These are phyloP conservation scores for Purpureocillium takamizusanense DNA, from an alignment of 2,329 filamentous ascomycete genomes.

Conservation along the genomic window DNA sequence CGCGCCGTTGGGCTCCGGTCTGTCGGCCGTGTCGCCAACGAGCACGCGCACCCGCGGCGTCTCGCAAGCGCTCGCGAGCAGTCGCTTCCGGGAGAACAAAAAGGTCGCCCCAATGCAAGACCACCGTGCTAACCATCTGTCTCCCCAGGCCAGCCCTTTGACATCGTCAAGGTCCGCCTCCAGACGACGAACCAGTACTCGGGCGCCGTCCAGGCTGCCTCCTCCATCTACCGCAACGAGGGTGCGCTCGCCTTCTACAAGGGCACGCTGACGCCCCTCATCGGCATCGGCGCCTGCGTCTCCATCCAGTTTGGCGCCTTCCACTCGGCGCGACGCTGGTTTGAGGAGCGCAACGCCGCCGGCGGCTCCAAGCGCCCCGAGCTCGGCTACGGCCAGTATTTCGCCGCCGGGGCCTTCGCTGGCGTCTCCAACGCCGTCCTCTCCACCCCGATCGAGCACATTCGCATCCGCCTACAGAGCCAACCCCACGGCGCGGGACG, in stretches of 20 bases:
- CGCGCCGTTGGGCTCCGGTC: too few relatives aligned
- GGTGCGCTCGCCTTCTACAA: slow-evolving; percentile 95
- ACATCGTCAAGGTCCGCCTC: slow-evolving; percentile 95
- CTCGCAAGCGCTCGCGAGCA: too few relatives aligned
- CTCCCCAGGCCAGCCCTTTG: slow-evolving; percentile 56
- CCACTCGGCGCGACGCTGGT: slow-evolving; percentile 78
- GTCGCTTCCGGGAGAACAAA: too few relatives aligned
- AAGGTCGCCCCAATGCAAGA: too few relatives aligned
- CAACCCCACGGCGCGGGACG: slow-evolving; percentile 78
- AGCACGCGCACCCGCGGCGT: too few relatives aligned
- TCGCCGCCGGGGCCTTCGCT: slow-evolving; percentile 81
- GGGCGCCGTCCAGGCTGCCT: slow-evolving; percentile 70
- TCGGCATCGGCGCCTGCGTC: slow-evolving; percentile 94
- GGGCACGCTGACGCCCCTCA: slow-evolving; percentile 85
- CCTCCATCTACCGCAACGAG: slow-evolving; percentile 78
- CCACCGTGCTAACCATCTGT: too few relatives aligned
- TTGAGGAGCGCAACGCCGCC: slow-evolving; percentile 69
- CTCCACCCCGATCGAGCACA: slow-evolving; percentile 90
- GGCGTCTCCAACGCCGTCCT: slow-evolving; percentile 83
- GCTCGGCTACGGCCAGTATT: slow-evolving; percentile 81
- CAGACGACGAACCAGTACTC: slow-evolving; percentile 81
- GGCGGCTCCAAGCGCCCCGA: slow-evolving; percentile 39
- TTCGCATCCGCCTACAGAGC: slow-evolving; percentile 90
- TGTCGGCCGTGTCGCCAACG: too few relatives aligned
- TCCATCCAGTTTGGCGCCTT: slow-evolving; percentile 97